Evolutionary conservation across 768 basidiomycete genomes (phyloP), one percentile per base, ranked within the genome.

Genomic region (Tricholoma saponaceum): DNA sequence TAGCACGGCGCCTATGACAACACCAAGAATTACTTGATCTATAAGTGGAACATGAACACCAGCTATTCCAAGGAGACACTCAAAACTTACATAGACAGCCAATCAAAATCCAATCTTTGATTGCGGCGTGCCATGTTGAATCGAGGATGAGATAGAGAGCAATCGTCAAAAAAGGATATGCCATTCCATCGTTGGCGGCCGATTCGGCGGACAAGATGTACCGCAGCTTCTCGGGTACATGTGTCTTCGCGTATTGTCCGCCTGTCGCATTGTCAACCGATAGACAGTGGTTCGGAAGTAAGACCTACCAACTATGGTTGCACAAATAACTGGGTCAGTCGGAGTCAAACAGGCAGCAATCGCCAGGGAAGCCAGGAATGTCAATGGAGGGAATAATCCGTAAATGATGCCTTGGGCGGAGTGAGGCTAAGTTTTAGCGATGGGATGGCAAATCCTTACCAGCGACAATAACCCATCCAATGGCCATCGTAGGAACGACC

Each of bases 121-220:
- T 74, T 4, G 94, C 92, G 9, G 78, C 77, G 0, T 76, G 72
- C 13, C 73, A 77, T 3, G 85, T 81, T 0, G 79, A 66, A 60
- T 96, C 92, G 4, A 93, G 62, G 9, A 86, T 87, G 47, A 98
- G 78, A 69, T 96, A 98, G 9, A 98, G 78, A 2, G 95, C 84
- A 53, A 98, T 79, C 25, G 84, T 82, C 55, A 98, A 77, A 69
- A 98, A 98, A 0, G 95, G 95, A 69, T 95, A 97, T 1, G 95
- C 94, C 13, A 98, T 80, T 1, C 97, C 97, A 63, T 98, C 97
- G 70, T 99, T 99, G 6, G 92, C 87, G 0, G 95, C 97, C 5
- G 90, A 91, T 72, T 98, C 96, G 0, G 92, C 92, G 0, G 90
- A 83, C 6, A 97, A 76, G 43, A 97, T 79, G 22, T 84, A 87